Base-by-base conservation (phyloP, 177 flowering plant genomes). In the Vitis hybrid region DNA sequence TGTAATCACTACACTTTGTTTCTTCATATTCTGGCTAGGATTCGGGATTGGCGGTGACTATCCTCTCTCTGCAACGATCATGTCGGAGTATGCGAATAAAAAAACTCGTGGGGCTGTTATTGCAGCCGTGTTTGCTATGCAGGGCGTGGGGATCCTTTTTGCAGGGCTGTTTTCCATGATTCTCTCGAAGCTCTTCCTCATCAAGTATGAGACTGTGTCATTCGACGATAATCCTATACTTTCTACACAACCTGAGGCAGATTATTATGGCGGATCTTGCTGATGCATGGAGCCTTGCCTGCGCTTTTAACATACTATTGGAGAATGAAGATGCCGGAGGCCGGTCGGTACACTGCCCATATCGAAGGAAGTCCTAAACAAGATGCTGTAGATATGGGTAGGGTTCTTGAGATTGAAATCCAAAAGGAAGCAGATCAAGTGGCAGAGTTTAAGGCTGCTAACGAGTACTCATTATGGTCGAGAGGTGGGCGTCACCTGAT, bases 11-110 rank as follows among this genome's bases (percentile, higher is more conserved):
- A 81, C 85, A 0, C 84, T 86, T 15, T 84, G 89, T 62, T 86
- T 86, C 80, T 86, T 86, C 64, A 60, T 83, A 15, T 82, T 82
- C 62, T 80, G 78, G 79, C 75, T 82, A 3, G 83, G 85, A 1
- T 82, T 82, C 17, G 81, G 85, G 1, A 80, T 78, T 8, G 76
- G 80, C 2, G 40, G 76, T 0, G 71, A 77, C 7, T 35, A 35
- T 6, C 46, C 46, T 5, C 46, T 35, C 46, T 35, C 46, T 0
- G 46, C 46, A 0, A 35, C 46, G 7, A 35, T 6, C 46, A 35
- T 35, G 46, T 35, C 46, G 46, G 0, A 35, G 7, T 35, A 35
- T 6, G 46, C 46, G 6, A 35, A 35, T 35, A 35, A 35, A 35
- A 35, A 6, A 0, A 35, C 46, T 6, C 0, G 46, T 5, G 46